Evolutionary conservation across 257 asterid species (phyloP), one percentile per base, ranked within the genome.

Genomic region (Eustoma russellianum): DNA sequence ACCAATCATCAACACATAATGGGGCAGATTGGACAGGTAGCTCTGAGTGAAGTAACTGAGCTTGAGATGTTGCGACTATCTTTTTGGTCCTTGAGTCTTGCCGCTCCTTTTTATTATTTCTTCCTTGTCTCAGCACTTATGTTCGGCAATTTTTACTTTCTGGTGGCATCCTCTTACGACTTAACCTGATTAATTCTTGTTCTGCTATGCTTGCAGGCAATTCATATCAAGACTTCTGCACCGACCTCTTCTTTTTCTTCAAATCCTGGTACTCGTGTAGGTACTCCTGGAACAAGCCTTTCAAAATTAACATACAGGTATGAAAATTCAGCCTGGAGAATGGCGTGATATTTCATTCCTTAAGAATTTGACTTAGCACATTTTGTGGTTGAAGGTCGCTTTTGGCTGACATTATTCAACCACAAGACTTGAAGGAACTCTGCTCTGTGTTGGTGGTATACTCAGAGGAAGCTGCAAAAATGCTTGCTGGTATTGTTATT

Each of bases 251-350:
- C 83, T 12, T 52, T 66, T 47, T 58, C 92, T 50, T 71, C 89
- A 64, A 52, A 46, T 56, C 78, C 92, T 65, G 75, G 76, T 64
- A 58, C 75, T 67, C 79, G 77, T 68, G 83, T 24, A 24, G 30
- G 30, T 24, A 24, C 79, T 33, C 41, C 89, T 19, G 79, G 77
- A 56, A 51, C 77, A 75, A 83, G 85, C 65, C 82, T 90, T 59
- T 88, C 98, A 46, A 88, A 88, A 69, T 79, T 84, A 70, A 77
- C 88, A 9, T 92, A 92, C 66, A 82, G 98, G 98, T 91, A 87
- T 33, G 64, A 57, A 17, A 46, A 57, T 45, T 50, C 52, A 33
- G 30, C 58, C 58, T 52, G 45, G 55, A 55, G 54, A 50, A 56
- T 44, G 53, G 5, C 35, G 33, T 17, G 4, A 5, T 14, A 30